Evolutionary conservation across 371 early-diverging fungal species (phyloP), one percentile per base, ranked within the genome.

Genomic region (Mortierella sp.): DNA sequence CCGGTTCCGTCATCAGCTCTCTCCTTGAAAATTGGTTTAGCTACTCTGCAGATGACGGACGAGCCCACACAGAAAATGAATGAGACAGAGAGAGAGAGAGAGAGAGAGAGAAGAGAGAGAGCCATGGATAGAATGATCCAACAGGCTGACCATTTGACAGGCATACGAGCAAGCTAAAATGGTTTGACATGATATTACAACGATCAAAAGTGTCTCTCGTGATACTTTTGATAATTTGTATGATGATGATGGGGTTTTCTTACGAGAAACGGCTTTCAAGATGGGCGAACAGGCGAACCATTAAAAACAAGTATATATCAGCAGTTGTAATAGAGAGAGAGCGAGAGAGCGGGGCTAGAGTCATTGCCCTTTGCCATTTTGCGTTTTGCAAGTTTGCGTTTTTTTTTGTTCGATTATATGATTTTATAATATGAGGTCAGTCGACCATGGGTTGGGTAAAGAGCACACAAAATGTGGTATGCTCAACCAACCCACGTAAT

Each of bases 241-340:
- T 35, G 35, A 3, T 3, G 3, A 10, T 45, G 45, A 45, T 45
- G 45, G 15, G 45, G 15, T 3, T 15, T 9, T 15, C 4, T 3
- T 45, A 45, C 45, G n/a, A 45, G 45, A 45, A 45, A 45, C 45
- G 45, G 45, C 45, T 45, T 45, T 45, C 45, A n/a, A 9, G 45
- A 45, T 45, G 45, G 10, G 15, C 45, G 9, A 15, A 45, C 45
- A 15, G 45, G 9, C 9, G 15, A n/a, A 45, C 45, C 15, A 9
- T 3, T 15, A n/a, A 45, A n/a, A 45, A 12, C 5, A 45, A 45
- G n/a, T 15, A 45, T 45, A 45, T 35, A 45, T 45, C 15, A 15
- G 15, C 45, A 45, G 45, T 15, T 12, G 45, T 15, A 17, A 45
- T 17, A 45, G 45, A 45, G 5, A 9, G 45, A 45, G 3, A 45